Base-by-base conservation (phyloP, 2,329 filamentous ascomycete species). In the Aspergillus sp. region DNA sequence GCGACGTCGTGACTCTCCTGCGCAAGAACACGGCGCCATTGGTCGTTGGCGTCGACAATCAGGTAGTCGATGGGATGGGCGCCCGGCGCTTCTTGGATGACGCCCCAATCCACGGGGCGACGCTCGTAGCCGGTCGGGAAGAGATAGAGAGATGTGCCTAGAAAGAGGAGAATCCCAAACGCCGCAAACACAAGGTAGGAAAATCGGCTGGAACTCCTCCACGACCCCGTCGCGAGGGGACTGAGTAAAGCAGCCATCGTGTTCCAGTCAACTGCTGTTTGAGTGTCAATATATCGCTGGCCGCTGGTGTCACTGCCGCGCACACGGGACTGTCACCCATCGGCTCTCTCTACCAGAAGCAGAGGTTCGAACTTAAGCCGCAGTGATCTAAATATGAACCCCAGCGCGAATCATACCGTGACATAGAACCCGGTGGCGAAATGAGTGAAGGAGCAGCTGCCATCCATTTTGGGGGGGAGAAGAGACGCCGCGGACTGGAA, bases 1-100 rank as follows among this genome's bases (percentile, higher is more conserved):
- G 64, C 45, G 4, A 79, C 53, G 14, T 65, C 65, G 33, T 63
- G 59, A 6, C 71, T 69, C 52, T 75, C 66, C 49, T 69, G 69
- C 8, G 16, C 26, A 3, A 54, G 44, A 6, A 63, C 45, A 9
- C 43, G 38, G 6, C 36, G 33, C 42, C 59, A 52, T 38, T 60
- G 54, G n/a, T 47, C 42, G 19, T 60, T 46, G 11, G 58, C 60
- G 4, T 46, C 47, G 35, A 45, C 32, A 9, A 63, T 57, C 9
- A 63, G 47, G n/a, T 49, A 36, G 32, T 61, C 57, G 24, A 63
- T 62, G 0, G 60, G 60, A 48, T 61, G 50, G 19, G 11, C 24
- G 40, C 35, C 35, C 5, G 35, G 35, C 14, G 35, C 35, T 38
- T 38, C 35, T 13, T 38, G 35, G 35, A 38, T n/a, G 35, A 38